These are phyloP conservation scores for Thalassiosira livingstoniorum DNA, from an alignment of 352 stramenopile species.

Conservation along the genomic window DNA sequence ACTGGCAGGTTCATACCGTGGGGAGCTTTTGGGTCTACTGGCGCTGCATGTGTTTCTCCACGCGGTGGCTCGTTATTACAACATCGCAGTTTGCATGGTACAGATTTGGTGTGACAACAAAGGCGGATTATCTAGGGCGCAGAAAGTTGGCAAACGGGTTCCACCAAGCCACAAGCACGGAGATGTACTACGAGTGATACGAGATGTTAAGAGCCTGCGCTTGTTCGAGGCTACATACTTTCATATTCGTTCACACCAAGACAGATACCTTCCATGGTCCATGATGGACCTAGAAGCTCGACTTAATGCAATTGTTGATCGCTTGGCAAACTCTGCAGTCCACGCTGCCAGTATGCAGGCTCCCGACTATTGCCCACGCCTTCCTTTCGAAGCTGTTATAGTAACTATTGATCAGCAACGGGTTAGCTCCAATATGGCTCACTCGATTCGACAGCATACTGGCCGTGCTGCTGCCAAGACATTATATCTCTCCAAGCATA, in stretches of 20 bases:
- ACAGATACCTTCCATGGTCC: no score
- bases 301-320: no score
- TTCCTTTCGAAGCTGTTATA: no score
- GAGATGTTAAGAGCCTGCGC: background rate
- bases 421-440: no score
- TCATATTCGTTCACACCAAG: constrained; percentile 4
- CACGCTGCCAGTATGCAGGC: no score
- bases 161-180: background rate
- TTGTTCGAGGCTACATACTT: background rate
- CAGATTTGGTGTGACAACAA: constrained; percentile 29
- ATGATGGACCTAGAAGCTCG: no score
- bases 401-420: no score
- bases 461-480: no score
- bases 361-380: no score
- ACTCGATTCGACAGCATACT: no score
- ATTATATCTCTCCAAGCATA: no score
- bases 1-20: constrained; percentile 7
- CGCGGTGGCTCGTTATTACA: background rate
- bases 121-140: background rate
- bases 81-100: background rate
- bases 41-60: constrained; percentile 5
- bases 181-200: constrained; percentile 7
- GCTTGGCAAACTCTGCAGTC: no score
- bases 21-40: constrained; percentile 11
- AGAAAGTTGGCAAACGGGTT: background rate